phyloP scores from a whole-genome alignment of 768 basidiomycete species.

The Cytidiella melzeri region DNA sequence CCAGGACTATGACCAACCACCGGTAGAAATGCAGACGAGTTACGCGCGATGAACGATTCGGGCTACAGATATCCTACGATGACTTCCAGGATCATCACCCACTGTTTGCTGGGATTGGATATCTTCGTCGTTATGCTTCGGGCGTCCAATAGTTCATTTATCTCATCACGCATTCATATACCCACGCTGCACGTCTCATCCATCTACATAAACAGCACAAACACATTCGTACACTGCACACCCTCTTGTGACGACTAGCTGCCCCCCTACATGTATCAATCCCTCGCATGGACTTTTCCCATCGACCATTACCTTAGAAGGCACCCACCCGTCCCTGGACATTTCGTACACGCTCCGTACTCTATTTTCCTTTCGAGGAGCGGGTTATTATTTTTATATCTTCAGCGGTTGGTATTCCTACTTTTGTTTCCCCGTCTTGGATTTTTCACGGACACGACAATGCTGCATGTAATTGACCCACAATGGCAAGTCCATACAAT shows the following conservation, averaged over 20 bases:
- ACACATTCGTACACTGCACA: not conserved
- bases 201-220: slow-evolving; percentile 5
- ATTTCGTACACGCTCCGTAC: slow-evolving; percentile 1
- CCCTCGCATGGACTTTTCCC: slow-evolving; percentile 2
- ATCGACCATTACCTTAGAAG: slow-evolving; percentile 7
- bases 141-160: no score
- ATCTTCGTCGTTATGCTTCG: not conserved
- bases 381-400: slow-evolving; percentile 7
- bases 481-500: slow-evolving; percentile 4
- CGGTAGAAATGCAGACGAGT: slow-evolving; percentile 28
- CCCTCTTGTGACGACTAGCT: not conserved
- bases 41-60: slow-evolving; percentile 17
- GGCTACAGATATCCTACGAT: not conserved
- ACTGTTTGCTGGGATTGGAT: not conserved
- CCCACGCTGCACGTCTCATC: slow-evolving; percentile 5
- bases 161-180: slow-evolving; percentile 11
- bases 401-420: slow-evolving; percentile 4
- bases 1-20: slow-evolving; percentile 18
- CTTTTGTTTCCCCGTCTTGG: slow-evolving; percentile 1
- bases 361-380: slow-evolving; percentile 1
- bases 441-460: slow-evolving; percentile 3
- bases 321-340: not conserved
- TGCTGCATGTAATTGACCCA: slow-evolving; percentile 6
- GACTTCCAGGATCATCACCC: not conserved
- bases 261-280: slow-evolving; percentile 13